phyloP scores from a whole-genome alignment of 2,329 filamentous ascomycete genomes.

The Dothideomycetes sp. region DNA sequence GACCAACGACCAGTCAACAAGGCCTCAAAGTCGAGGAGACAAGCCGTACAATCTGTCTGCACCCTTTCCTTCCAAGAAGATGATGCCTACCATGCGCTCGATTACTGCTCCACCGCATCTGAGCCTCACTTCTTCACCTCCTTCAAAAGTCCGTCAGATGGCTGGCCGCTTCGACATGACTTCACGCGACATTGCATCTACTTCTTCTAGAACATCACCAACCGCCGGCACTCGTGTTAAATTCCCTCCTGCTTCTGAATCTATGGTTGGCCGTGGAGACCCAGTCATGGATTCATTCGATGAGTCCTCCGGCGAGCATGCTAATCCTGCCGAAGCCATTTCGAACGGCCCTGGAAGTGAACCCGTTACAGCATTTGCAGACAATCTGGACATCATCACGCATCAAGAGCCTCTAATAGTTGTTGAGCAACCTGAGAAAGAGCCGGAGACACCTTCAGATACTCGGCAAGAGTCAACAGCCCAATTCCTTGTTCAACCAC shows the following conservation, averaged over 20 bases:
- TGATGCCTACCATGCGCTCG: slow-evolving; percentile 20
- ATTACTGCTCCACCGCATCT: slow-evolving; percentile 34
- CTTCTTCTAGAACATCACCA: neutral
- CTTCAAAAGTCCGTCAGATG: slow-evolving; percentile 24
- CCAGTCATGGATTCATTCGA: neutral
- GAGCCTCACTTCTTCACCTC: slow-evolving; percentile 35
- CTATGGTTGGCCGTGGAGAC: neutral
- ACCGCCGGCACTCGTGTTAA: neutral
- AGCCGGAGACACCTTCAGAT: neutral
- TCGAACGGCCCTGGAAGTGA: neutral
- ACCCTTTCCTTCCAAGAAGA: neutral
- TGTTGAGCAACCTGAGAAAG: slow-evolving; percentile 1
- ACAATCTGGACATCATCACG: neutral
- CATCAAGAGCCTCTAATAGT: slow-evolving; percentile 1
- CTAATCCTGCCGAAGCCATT: neutral
- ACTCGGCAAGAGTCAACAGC: neutral
- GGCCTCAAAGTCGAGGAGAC: slow-evolving; percentile 2
- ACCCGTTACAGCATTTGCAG: neutral
- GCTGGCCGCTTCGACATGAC: slow-evolving; percentile 6
- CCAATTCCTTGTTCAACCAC: no score
- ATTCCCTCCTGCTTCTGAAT: slow-evolving; percentile 8
- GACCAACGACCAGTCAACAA: slow-evolving; percentile 3
- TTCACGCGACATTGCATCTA: neutral
- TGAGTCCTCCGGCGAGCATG: neutral
- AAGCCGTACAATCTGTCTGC: slow-evolving; percentile 1